Evolutionary conservation across 805 yeast species (phyloP).

Genomic region (Wickerhamomyces alni): DNA sequence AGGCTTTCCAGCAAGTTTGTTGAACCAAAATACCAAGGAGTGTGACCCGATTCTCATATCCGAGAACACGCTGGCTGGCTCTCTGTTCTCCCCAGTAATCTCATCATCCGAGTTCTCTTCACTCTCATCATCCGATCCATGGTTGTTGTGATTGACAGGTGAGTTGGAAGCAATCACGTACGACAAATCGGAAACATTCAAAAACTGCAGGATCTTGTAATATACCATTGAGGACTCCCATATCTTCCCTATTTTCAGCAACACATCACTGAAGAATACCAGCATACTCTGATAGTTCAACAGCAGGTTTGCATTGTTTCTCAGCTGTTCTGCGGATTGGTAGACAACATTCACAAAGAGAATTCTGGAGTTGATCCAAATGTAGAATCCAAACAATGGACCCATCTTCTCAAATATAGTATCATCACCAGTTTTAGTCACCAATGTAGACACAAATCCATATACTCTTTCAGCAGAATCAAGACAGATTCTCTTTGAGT

Average conservation of each 20-base stretch:
- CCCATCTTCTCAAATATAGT: slow-evolving; percentile 20
- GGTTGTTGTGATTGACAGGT: slow-evolving; percentile 1
- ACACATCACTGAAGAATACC: slow-evolving; percentile 11
- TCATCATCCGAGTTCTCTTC: slow-evolving; percentile 20
- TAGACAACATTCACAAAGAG: slow-evolving; percentile 24
- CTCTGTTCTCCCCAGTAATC: slow-evolving; percentile 21
- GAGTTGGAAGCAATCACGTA: slow-evolving; percentile 6
- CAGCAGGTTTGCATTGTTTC: slow-evolving; percentile 4
- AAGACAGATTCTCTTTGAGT: slow-evolving; percentile 17
- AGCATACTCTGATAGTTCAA: slow-evolving; percentile 10
- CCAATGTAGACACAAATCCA: slow-evolving; percentile 10
- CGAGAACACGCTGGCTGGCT: slow-evolving; percentile 31
- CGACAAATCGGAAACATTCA: slow-evolving; percentile 21
- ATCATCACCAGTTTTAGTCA: slow-evolving; percentile 8
- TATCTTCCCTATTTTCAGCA: slow-evolving; percentile 19
- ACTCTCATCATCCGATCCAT: slow-evolving; percentile 14
- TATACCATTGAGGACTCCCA: slow-evolving; percentile 26
- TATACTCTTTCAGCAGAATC: slow-evolving; percentile 16
- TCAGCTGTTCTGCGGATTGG: slow-evolving; percentile 1
- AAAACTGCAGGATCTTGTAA: slow-evolving; percentile 21
- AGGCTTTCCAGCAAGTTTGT: slow-evolving; percentile 12
- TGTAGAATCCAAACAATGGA: slow-evolving; percentile 27
- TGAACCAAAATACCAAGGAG: slow-evolving; percentile 25
- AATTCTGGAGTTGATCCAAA: slow-evolving; percentile 30
- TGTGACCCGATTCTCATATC: slow-evolving; percentile 29